Evolutionary conservation across 805 yeast genomes (phyloP).

Genomic region (Yamadazyma akitaensis): DNA sequence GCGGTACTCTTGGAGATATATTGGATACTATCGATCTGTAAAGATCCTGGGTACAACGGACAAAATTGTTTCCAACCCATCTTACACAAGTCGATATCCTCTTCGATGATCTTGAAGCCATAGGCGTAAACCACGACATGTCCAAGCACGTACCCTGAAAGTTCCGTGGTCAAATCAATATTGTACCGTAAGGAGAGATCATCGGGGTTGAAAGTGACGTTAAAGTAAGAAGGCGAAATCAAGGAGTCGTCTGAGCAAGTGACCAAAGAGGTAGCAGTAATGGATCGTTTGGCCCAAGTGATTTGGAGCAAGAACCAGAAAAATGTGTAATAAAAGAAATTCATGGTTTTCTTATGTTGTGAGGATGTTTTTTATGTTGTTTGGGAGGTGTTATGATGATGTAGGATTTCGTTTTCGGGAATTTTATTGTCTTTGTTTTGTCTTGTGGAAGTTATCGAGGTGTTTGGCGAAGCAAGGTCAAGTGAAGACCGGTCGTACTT

Average conservation of each 20-base stretch:
- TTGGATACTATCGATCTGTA: constrained; percentile 70
- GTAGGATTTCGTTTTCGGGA: neutral
- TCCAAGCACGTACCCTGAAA: constrained; percentile 65
- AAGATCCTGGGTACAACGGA: constrained; percentile 78
- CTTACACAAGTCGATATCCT: constrained; percentile 59
- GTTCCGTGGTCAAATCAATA: constrained; percentile 64
- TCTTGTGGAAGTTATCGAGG: neutral
- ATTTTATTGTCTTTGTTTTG: no score
- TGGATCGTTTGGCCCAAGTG: constrained; percentile 20
- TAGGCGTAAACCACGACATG: constrained; percentile 77
- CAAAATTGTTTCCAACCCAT: constrained; percentile 84
- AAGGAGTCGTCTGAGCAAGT: constrained; percentile 80
- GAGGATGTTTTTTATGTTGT: neutral
- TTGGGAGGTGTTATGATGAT: neutral
- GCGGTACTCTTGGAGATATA: constrained; percentile 51
- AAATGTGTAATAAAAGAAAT: neutral
- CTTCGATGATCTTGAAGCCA: constrained; percentile 68
- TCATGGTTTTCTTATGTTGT: neutral
- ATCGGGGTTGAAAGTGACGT: constrained; percentile 74
- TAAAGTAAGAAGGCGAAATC: constrained; percentile 68
- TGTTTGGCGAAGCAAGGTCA: neutral
- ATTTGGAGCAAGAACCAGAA: neutral
- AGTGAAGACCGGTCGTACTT: neutral
- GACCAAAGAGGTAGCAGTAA: constrained; percentile 71
- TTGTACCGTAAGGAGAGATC: constrained; percentile 64